Evolutionary conservation across 805 yeast genomes (phyloP).

Genomic region (Monosporozyma yasuniensis): DNA sequence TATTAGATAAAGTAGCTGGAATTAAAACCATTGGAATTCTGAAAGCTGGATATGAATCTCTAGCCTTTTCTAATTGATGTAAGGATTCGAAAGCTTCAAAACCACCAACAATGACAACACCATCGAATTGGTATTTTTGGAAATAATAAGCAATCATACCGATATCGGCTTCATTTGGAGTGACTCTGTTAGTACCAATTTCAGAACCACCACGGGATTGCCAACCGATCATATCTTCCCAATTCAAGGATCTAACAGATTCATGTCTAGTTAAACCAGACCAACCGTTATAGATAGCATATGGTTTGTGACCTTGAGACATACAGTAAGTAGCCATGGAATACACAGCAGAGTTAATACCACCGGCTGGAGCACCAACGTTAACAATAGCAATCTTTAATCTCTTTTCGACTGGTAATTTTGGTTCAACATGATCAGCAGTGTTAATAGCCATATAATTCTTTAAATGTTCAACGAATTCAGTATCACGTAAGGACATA

Average conservation of each 20-base stretch:
- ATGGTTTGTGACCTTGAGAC: conserved; percentile 65
- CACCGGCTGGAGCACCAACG: conserved; percentile 77
- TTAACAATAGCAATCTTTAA: conserved; percentile 61
- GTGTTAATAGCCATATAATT: conserved; percentile 59
- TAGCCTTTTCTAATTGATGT: conserved; percentile 53
- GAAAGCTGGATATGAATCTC: conserved; percentile 58
- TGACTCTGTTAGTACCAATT: conserved; percentile 67
- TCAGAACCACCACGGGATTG: conserved; percentile 70
- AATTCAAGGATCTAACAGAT: conserved; percentile 46
- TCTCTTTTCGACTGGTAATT: conserved; percentile 44
- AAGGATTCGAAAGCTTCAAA: conserved; percentile 72
- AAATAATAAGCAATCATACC: conserved; percentile 68
- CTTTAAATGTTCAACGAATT: conserved; percentile 53
- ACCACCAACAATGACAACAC: conserved; percentile 70
- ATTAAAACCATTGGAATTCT: conserved; percentile 69
- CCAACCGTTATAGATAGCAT: conserved; percentile 68
- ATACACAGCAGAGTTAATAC: conserved; percentile 67
- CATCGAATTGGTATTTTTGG: conserved; percentile 59
- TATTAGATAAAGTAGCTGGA: conserved; percentile 74
- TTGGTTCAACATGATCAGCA: conserved; percentile 58
- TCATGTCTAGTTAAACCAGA: conserved; percentile 60
- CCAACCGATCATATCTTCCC: conserved; percentile 72
- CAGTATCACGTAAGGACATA: conserved; percentile 61
- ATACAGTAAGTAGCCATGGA: conserved; percentile 68
- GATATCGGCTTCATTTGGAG: conserved; percentile 56